Base-by-base conservation (phyloP, 768 basidiomycete species). In the Vararia minispora region DNA sequence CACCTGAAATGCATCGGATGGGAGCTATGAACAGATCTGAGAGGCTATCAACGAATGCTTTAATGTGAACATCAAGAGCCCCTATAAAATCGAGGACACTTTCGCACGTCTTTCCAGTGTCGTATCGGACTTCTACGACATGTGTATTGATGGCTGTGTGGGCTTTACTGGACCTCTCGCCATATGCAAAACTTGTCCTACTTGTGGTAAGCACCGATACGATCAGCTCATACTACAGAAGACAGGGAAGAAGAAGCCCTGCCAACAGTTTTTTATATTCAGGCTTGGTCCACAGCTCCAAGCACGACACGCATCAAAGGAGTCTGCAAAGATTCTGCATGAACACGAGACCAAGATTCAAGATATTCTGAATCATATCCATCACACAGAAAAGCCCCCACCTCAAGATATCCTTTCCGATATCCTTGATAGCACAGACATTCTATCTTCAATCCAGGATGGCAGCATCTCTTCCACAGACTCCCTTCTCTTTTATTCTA, bases 401-500 rank as follows among this genome's bases (percentile, higher is more conserved):
- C n/a, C n/a, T n/a, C n/a, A n/a, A n/a, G 25, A 26, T n/a, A 18
- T 6, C 8, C 4, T 27, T 2, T 13, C 5, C 8, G 35, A 37
- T 23, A 14, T 37, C 24, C 28, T 16, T 14, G 13, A 37, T 20
- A 27, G 35, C 1, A 2, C n/a, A 0, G 35, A 37, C 14, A 27
- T 27, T 14, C 21, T 13, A 27, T 6, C 26, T 26, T n/a, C 35
- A 5, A 6, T 16, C 13, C 35, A 27, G 8, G 6, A 14, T 10
- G 35, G 35, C 9, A 5, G 17, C 2, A 37, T 56, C 21, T 32
- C 33, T 3, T 24, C 40, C 2, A 12, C 47, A 12, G 49, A 53
- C 28, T 33, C 29, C 5, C 33, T 48, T 2, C 36, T 54, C 0
- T 43, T 53, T 35, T 40, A 50, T 20, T 58, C 53, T 5, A 22